Conservation (phyloP, 805 yeast genomes). For the Priceomyces castillae region DNA sequence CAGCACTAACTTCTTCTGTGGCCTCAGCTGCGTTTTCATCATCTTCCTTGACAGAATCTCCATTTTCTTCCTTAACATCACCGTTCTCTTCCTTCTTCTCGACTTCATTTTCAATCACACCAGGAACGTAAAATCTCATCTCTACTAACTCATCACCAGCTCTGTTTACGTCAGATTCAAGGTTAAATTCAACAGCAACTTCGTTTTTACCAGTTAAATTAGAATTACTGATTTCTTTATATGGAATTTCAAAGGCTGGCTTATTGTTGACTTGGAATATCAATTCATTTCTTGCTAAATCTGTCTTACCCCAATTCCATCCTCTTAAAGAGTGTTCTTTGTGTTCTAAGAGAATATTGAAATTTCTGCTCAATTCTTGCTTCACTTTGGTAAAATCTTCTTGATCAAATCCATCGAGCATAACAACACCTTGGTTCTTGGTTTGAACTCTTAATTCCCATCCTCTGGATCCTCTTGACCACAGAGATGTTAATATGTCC, state of each 20-base stretch:
- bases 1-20: conserved; percentile 58
- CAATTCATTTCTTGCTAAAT: conserved; percentile 88
- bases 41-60: conserved; percentile 27
- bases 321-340: conserved; percentile 93
- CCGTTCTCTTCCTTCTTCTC: conserved; percentile 21
- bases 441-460: conserved; percentile 88
- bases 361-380: conserved; percentile 76
- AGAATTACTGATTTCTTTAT: conserved; percentile 72
- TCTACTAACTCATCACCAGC: conserved; percentile 97
- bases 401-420: conserved; percentile 87
- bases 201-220: conserved; percentile 91
- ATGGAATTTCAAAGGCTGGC: conserved; percentile 91
- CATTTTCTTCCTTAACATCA: conserved; percentile 10
- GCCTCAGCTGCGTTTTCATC: conserved; percentile 39
- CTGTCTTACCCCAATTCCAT: conserved; percentile 98
- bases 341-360: conserved; percentile 69
- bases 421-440: conserved; percentile 78
- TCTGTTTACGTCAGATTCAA: conserved; percentile 53
- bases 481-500: conserved; percentile 72
- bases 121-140: conserved; percentile 90
- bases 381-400: conserved; percentile 81
- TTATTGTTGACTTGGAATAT: conserved; percentile 81
- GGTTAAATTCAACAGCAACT: conserved; percentile 82
- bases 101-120: conserved; percentile 58
- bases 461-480: conserved; percentile 95